These are phyloP conservation scores for Alternaria triticimaculans DNA, from an alignment of 2,329 filamentous ascomycete species.

Conservation along the genomic window DNA sequence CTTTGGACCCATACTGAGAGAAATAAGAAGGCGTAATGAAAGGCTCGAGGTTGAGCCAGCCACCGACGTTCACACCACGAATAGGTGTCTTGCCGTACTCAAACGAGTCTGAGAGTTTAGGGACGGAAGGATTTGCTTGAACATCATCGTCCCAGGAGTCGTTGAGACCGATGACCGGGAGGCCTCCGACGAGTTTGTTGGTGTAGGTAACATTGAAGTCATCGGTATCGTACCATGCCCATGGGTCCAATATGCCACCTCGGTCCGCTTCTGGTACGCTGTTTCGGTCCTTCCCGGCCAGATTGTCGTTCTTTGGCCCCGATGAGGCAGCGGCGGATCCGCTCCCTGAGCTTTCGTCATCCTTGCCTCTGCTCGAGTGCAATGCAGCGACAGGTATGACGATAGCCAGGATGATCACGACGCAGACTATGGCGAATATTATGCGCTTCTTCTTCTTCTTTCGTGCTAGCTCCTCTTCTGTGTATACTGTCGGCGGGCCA, in stretches of 20 bases:
- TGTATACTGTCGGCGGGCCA: conserved; percentile 39
- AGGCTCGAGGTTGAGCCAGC: conserved; percentile 92
- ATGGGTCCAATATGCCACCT: conserved; percentile 84
- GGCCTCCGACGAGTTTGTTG: conserved; percentile 77
- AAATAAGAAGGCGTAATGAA: conserved; percentile 97
- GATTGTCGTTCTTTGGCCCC: conserved; percentile 54
- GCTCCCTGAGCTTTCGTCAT: conserved; percentile 30
- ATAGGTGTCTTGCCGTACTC: conserved; percentile 81
- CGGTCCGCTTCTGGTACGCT: conserved; percentile 64
- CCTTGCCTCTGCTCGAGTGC: conserved; percentile 53
- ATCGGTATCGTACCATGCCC: conserved; percentile 85
- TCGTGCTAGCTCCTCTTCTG: conserved; percentile 49
- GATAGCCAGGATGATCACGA: conserved; percentile 54
- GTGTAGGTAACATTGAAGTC: conserved; percentile 98
- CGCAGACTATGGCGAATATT: conserved; percentile 47
- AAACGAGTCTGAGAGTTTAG: conserved; percentile 77
- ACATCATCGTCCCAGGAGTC: conserved; percentile 84
- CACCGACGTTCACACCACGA: conserved; percentile 89
- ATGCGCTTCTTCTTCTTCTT: conserved; percentile 61
- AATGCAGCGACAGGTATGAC: conserved; percentile 57
- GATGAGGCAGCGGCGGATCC: conserved; percentile 21
- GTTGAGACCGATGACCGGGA: conserved; percentile 91
- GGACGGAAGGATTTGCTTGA: conserved; percentile 78
- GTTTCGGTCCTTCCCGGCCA: conserved; percentile 52
- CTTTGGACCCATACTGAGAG: conserved; percentile 65